Evolutionary conservation across 805 yeast genomes (phyloP).

Genomic region (Saccharomycopsis malanga): DNA sequence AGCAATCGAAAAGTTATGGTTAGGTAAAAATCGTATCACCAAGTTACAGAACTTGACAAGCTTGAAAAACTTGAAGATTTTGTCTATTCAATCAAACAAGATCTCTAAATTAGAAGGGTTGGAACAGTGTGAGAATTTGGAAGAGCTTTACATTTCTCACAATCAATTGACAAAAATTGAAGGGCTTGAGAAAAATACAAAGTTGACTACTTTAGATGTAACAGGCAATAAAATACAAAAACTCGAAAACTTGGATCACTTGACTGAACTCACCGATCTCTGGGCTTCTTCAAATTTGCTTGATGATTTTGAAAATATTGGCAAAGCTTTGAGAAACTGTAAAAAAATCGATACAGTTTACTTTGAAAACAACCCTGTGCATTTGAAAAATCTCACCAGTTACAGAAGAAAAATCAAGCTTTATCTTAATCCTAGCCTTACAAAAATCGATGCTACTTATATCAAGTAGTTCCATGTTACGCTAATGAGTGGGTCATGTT

Average conservation of each 20-base stretch:
- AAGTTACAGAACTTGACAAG: conserved; percentile 54
- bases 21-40: conserved; percentile 78
- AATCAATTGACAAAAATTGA: conserved; percentile 72
- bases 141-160: conserved; percentile 83
- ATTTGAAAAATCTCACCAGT: conserved; percentile 54
- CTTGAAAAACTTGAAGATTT: conserved; percentile 56
- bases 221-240: conserved; percentile 63
- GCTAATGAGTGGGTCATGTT: no score
- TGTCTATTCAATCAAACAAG: conserved; percentile 85
- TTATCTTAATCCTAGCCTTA: conserved; percentile 59
- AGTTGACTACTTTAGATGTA: conserved; percentile 70
- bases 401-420: conserved; percentile 79
- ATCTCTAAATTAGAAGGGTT: conserved; percentile 75
- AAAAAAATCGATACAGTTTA: conserved; percentile 78
- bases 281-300: conserved; percentile 86
- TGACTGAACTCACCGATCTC: conserved; percentile 72
- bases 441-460: conserved; percentile 90
- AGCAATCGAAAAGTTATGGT: conserved; percentile 73
- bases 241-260: conserved; percentile 58
- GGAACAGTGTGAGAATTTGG: conserved; percentile 60
- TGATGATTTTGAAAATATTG: conserved; percentile 61
- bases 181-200: conserved; percentile 63
- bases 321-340: conserved; percentile 53
- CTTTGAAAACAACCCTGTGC: conserved; percentile 85
- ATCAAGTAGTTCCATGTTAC: conserved; percentile 27